Evolutionary conservation across 306 rosid species (phyloP).

Genomic region (Begonia peltatifolia): DNA sequence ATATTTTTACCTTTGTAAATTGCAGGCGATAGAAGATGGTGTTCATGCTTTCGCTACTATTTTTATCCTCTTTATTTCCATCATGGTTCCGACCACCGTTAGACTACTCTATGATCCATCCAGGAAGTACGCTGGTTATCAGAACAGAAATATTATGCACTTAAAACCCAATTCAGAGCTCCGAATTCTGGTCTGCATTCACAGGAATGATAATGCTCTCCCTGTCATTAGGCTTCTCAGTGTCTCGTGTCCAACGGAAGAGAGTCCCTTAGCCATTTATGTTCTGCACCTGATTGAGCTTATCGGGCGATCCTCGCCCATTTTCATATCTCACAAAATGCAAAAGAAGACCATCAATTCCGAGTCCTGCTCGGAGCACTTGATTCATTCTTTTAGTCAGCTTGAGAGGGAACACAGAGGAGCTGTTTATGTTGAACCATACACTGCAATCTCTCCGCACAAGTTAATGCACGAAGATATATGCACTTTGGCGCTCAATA

Average conservation of each 20-base stretch:
- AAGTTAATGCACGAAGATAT: conserved; percentile 49
- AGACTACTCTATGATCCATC: conserved; percentile 33
- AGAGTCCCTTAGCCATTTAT: conserved; percentile 17
- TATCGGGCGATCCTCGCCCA: conserved; percentile 40
- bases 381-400: conserved; percentile 21
- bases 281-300: conserved; percentile 51
- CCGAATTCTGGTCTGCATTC: conserved; percentile 28
- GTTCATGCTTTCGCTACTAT: conserved; percentile 7
- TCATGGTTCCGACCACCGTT: conserved; percentile 21
- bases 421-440: conserved; percentile 17
- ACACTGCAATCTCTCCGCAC: conserved; percentile 28
- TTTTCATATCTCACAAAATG: conserved; percentile 37
- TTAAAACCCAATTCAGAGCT: conserved; percentile 25
- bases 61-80: conserved; percentile 12
- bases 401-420: conserved; percentile 20
- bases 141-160: conserved; percentile 28
- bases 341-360: conserved; percentile 12
- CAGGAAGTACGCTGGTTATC: conserved; percentile 32
- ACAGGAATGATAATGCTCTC: conserved; percentile 21
- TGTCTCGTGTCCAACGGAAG: conserved; percentile 26
- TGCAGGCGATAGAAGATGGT: conserved; percentile 14
- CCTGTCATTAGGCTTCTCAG: conserved; percentile 26
- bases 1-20: neutral
- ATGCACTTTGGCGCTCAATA: conserved; percentile 33
- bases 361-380: conserved; percentile 13